Base-by-base conservation (phyloP, 2,329 filamentous ascomycete species). In the Cercospora zeina region DNA sequence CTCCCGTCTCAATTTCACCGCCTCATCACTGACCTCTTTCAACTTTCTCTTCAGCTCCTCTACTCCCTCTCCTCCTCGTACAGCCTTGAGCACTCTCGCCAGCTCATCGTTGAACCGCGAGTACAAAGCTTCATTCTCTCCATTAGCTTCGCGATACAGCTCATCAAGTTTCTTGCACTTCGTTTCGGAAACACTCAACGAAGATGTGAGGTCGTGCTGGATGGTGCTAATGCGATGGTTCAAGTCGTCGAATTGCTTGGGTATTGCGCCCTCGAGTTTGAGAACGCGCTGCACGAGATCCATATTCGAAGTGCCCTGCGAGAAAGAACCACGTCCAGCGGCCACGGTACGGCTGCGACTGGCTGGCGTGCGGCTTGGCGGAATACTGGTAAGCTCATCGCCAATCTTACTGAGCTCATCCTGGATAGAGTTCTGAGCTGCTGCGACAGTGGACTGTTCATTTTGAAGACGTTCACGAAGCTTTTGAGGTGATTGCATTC, bases 81-180 rank as follows among this genome's bases (percentile, higher is more conserved):
- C 82, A 42, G 88, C 90, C 74, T 86, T 89, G 47, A 92, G 82
- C 63, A 97, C 90, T 79, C 89, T 91, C 69, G 86, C 89, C 53
- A 97, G 79, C 77, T 97, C 93, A n/a, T 87, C 85, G 71, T 97
- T 96, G 80, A 97, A 96, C 64, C 88, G 88, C 68, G 93, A 89
- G 75, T 97, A 97, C 59, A 97, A 81, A 31, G 93, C 85, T 77
- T 97, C 93, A 70, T 97, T 97, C 79, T 97, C 93, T 0, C 91
- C 90, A 69, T 87, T 91, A 14, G 88, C 85, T 72, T 96, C 91
- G 67, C 91, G 89, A 78, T 96, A 96, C 56, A 96, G 80, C 76
- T 96, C 90, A 73, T 97, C 93, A 58, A 97, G 85, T 42, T 89
- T 89, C 69, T 87, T 89, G 62, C 88, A 87, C 70, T 95, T 93